These are phyloP conservation scores for Closterium sp. DNA, from an alignment of 139 green algal species.

Conservation along the genomic window DNA sequence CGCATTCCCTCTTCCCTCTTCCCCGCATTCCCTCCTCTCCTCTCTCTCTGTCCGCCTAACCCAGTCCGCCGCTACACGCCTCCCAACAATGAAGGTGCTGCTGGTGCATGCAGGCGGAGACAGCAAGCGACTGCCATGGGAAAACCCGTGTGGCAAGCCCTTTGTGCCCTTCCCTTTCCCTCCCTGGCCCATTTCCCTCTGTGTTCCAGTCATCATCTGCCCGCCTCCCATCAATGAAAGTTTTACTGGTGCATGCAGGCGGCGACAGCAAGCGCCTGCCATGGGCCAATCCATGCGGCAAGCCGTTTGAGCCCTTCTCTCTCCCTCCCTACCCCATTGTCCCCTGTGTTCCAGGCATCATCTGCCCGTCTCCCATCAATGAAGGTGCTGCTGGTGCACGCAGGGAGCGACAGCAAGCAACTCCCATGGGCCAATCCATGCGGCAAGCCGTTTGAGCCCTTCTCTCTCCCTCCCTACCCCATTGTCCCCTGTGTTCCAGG, in stretches of 20 bases:
- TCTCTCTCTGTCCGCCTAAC: too few relatives aligned
- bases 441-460: conserved; percentile 15
- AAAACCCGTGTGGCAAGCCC: background rate
- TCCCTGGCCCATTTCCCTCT: background rate
- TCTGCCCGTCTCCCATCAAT: too few relatives aligned
- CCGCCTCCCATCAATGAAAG: too few relatives aligned
- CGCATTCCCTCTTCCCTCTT: background rate
- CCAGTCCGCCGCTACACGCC: background rate
- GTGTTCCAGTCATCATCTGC: too few relatives aligned
- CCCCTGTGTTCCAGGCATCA: too few relatives aligned
- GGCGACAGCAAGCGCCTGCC: too few relatives aligned
- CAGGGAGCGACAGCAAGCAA: too few relatives aligned
- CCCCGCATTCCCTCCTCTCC: background rate
- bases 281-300: too few relatives aligned
- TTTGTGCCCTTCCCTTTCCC: conserved; percentile 29
- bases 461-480: background rate
- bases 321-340: background rate
- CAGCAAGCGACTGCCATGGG: conserved; percentile 49
- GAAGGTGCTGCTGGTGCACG: too few relatives aligned
- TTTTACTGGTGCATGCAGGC: too few relatives aligned
- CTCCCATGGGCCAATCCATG: too few relatives aligned
- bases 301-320: conserved; percentile 26
- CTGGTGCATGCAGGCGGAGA: conserved; percentile 50
- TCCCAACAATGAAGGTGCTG: conserved; percentile 8
- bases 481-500: background rate